Evolutionary conservation across 805 yeast species (phyloP).

Genomic region (Diddensiella transvaalensis): DNA sequence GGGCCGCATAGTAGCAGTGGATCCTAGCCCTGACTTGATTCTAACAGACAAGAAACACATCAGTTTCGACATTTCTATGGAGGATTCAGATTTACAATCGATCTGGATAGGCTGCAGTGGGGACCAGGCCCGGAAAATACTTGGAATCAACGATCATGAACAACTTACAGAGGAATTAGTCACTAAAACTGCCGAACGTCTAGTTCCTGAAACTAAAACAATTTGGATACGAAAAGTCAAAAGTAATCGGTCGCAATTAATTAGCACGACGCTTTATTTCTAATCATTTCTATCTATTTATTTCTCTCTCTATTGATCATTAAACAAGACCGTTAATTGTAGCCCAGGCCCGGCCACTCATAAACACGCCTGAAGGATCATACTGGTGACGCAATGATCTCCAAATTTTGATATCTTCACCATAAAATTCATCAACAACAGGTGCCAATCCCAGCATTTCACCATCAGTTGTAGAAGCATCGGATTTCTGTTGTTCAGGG

Average conservation of each 20-base stretch:
- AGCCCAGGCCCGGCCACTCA: slow-evolving; percentile 78
- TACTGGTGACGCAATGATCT: slow-evolving; percentile 58
- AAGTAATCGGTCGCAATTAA: no score
- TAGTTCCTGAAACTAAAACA: no score
- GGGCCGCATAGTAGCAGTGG: background rate
- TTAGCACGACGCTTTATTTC: no score
- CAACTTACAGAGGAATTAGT: no score
- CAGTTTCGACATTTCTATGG: background rate
- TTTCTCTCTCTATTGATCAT: slow-evolving; percentile 1
- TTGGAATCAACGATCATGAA: no score
- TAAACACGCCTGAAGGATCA: slow-evolving; percentile 81
- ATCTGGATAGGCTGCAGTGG: background rate
- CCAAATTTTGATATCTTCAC: slow-evolving; percentile 59
- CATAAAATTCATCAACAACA: slow-evolving; percentile 74
- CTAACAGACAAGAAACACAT: background rate
- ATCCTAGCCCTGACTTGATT: background rate
- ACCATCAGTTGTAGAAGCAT: slow-evolving; percentile 42
- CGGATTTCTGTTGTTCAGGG: slow-evolving; percentile 33
- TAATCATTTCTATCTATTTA: background rate
- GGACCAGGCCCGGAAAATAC: background rate
- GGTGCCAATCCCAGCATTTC: slow-evolving; percentile 78
- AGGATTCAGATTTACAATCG: background rate
- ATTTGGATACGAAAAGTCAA: no score
- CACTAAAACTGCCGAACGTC: no score
- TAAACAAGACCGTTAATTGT: slow-evolving; percentile 58